Evolutionary conservation across 1,284 basidiomycete genomes (phyloP), one percentile per base, ranked within the genome.

Genomic region (Malassezia equina): DNA sequence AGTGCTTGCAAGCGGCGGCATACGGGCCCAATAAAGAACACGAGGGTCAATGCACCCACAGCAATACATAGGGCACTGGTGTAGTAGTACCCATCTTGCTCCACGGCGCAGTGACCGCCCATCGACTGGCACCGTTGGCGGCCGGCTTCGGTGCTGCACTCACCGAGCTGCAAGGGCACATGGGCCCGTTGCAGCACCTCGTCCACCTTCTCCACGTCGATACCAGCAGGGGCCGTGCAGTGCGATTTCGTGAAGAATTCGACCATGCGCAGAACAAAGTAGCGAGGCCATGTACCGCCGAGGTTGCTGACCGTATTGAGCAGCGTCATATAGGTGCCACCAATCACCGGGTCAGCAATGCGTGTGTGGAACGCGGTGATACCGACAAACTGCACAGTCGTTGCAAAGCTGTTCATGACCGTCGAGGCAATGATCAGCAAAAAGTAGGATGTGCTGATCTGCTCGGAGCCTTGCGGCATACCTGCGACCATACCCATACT

Each of bases 281-380:
- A 91, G 61, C 86, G 84, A 2, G 94, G 94, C 91, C 91, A 96
- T 1, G 94, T 99, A 7, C 94, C 94, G 49, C 94, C 94, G 58
- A 98, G 82, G 73, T 99, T 99, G 21, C 86, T 86, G 63, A 96
- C 89, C 6, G 94, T 99, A 75, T 96, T 95, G 53, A 98, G 78
- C 29, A 98, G 79, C 86, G 71, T 73, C 69, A 73, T 72, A 60
- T 73, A 73, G 1, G 71, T 73, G 32, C 71, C 94, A 27, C 94
- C 94, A 59, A 99, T 96, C 13, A 95, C 72, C 0, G 94, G 94
- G 73, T 99, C 94, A 0, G 94, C 90, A 48, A 99, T 86, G 58
- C 88, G 84, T 1, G 91, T 96, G 73, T 98, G 93, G 81, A 96
- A 98, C 3, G 94, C 93, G 8, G 90, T 89, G 63, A 98, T 91